Evolutionary conservation across 2,329 filamentous ascomycete genomes (phyloP), one percentile per base, ranked within the genome.

Genomic region (Colletotrichum chlorophyti): DNA sequence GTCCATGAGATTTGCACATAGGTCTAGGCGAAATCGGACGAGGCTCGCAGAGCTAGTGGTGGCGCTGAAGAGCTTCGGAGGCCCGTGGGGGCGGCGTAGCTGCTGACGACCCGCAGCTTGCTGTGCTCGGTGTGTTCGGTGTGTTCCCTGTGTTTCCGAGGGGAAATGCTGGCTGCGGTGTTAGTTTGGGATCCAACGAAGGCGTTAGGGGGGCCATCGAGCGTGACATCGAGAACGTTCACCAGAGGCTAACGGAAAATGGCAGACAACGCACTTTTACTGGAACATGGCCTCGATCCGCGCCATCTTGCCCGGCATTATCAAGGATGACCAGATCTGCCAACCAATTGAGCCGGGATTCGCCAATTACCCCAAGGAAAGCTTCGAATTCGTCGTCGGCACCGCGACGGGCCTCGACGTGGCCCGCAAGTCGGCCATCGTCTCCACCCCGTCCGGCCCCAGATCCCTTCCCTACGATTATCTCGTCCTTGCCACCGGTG

Each of bases 201-300:
- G 4, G 29, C 7, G 7, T 12, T n/a, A 4, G n/a, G 4, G 12
- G 15, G 9, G 15, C 15, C 15, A n/a, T 8, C 2, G n/a, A 27
- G 7, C 9, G 12, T 21, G 17, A n/a, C 19, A 24, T 10, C 21
- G 10, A 24, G 29, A 19, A n/a, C n/a, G n/a, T n/a, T n/a, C n/a
- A n/a, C n/a, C n/a, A n/a, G n/a, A 49, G 27, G 37, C 57, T 58
- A 27, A 60, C 31, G 15, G 15, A 11, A n/a, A 26, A 40, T 50
- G 37, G 41, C 65, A 85, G 79, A 85, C 79, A 64, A 79, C 74
- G 61, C 82, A 86, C 64, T 82, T 86, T 63, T 86, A 79, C 73
- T 85, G 82, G 83, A 85, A 84, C 69, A 53, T 85, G 5, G 83
- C 82, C 23, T 77, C 83, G 1, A 78, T 84, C 38, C 80, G 83